Percentiles rank a stretch among this genome's conserved stretches.
Conservation (phyloP, 2,329 filamentous ascomycete species). For the Aureobasidium melanogenum region DNA sequence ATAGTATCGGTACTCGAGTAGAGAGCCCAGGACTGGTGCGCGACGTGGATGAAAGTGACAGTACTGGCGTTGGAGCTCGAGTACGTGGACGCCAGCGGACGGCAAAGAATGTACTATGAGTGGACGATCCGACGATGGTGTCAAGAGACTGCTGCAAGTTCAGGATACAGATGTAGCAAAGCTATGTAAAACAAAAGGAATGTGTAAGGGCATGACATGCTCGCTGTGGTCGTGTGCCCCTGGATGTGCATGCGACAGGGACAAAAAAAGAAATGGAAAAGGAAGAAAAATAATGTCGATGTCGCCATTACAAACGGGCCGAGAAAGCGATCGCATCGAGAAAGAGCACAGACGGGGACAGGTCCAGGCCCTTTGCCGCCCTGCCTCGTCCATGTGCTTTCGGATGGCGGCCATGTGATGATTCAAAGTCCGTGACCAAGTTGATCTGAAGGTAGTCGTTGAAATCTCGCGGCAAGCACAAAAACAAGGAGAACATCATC, state of each 20-base stretch:
- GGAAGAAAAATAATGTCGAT: not conserved
- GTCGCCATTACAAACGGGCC: slow-evolving; percentile 1
- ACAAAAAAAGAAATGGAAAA: not conserved
- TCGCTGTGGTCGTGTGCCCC: not conserved
- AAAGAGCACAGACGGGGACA: not conserved
- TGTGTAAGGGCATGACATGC: not conserved
- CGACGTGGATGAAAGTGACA: slow-evolving; percentile 17
- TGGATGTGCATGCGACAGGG: not conserved
- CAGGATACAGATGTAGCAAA: not conserved
- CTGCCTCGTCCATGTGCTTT: not conserved
- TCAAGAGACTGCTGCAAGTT: not conserved
- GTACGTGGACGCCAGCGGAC: slow-evolving; percentile 15
- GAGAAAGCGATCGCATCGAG: not conserved
- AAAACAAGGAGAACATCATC: not conserved
- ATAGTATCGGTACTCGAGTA: slow-evolving; percentile 18
- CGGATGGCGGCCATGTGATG: not conserved
- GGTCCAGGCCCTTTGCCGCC: not conserved
- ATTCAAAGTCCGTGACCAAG: not conserved
- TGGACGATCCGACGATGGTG: not conserved
- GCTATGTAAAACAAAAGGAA: not conserved
- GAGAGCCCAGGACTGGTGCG: slow-evolving; percentile 24
- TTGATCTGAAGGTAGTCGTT: not conserved
- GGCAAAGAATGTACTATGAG: slow-evolving; percentile 2
- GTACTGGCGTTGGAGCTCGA: slow-evolving; percentile 15
- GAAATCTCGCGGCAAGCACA: not conserved